These are phyloP conservation scores for Eruca vesicaria DNA, from an alignment of 441 rosid genomes.

Conservation along the genomic window DNA sequence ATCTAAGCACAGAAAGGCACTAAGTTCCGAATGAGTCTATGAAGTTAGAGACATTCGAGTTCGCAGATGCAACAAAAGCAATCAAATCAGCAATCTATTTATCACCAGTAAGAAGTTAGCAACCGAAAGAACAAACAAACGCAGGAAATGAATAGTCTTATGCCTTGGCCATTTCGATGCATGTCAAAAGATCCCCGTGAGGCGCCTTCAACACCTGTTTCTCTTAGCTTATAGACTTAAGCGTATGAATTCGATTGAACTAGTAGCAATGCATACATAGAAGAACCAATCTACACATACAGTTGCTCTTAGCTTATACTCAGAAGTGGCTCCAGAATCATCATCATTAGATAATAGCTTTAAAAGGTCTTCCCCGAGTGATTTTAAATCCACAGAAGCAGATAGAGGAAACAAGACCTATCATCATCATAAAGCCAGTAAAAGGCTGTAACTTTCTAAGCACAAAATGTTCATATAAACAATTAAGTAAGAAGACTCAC, in stretches of 20 bases:
- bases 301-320: slow-evolving; percentile 70
- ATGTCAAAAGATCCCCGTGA: slow-evolving; percentile 71
- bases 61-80: slow-evolving; percentile 87
- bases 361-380: slow-evolving; percentile 33
- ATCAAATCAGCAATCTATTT: slow-evolving; percentile 93
- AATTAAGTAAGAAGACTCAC: slow-evolving; percentile 46
- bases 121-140: no score
- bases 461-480: not conserved
- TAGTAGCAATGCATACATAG: not conserved
- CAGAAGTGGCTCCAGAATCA: slow-evolving; percentile 33
- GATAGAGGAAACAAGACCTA: slow-evolving; percentile 57
- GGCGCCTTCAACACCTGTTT: slow-evolving; percentile 83
- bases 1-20: slow-evolving; percentile 82
- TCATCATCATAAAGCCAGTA: not conserved
- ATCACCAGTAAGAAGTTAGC: no score
- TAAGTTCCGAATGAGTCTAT: slow-evolving; percentile 82
- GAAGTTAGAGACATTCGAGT: slow-evolving; percentile 42
- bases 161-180: slow-evolving; percentile 97
- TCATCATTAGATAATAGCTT: slow-evolving; percentile 39
- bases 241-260: not conserved
- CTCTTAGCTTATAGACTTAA: no score
- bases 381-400: slow-evolving; percentile 36
- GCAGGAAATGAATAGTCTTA: not conserved
- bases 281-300: slow-evolving; percentile 43
- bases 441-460: not conserved